Percentiles rank a stretch among this genome's conserved stretches.
Evolutionary conservation across 2,329 filamentous ascomycete species (phyloP).

Genomic region (Clonostachys rosea): DNA sequence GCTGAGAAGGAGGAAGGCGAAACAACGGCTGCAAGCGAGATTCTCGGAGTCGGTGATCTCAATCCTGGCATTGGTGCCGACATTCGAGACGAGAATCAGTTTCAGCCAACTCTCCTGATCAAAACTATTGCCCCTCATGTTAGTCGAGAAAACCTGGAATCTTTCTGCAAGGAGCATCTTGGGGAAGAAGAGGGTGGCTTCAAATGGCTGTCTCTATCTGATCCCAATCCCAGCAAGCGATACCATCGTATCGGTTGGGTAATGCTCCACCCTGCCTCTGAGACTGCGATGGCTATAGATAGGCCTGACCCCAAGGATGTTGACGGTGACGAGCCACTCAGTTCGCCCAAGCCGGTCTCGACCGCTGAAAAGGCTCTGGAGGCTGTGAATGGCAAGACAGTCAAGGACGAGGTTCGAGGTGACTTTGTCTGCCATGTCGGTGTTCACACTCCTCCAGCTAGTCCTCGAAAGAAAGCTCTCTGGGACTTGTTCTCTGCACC

Average conservation of each 20-base stretch:
- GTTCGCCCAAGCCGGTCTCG: constrained; percentile 44
- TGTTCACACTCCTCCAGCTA: constrained; percentile 82
- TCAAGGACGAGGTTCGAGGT: constrained; percentile 87
- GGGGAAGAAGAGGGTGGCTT: constrained; percentile 89
- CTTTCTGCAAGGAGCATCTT: constrained; percentile 90
- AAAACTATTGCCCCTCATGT: constrained; percentile 98
- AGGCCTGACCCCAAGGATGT: constrained; percentile 71
- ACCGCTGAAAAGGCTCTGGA: constrained; percentile 85
- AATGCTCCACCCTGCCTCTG: constrained; percentile 79
- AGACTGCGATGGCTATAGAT: constrained; percentile 61
- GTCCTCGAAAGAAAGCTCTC: constrained; percentile 87
- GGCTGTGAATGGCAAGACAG: constrained; percentile 95
- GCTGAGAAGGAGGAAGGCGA: constrained; percentile 96
- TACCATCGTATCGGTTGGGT: constrained; percentile 99
- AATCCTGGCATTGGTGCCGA: constrained; percentile 81
- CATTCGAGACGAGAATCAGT: constrained; percentile 80
- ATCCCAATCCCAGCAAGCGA: constrained; percentile 94
- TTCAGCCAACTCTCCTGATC: constrained; percentile 89
- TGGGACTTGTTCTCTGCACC: constrained; percentile 97
- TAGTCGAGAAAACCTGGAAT: constrained; percentile 86
- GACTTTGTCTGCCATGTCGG: constrained; percentile 98
- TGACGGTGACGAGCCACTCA: constrained; percentile 52
- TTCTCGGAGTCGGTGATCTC: constrained; percentile 86
- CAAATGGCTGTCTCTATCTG: constrained; percentile 92
- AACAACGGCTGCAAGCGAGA: constrained; percentile 84